These are phyloP conservation scores for Ambrosia hybrid DNA, from an alignment of 140 eudicot species.

Conservation along the genomic window DNA sequence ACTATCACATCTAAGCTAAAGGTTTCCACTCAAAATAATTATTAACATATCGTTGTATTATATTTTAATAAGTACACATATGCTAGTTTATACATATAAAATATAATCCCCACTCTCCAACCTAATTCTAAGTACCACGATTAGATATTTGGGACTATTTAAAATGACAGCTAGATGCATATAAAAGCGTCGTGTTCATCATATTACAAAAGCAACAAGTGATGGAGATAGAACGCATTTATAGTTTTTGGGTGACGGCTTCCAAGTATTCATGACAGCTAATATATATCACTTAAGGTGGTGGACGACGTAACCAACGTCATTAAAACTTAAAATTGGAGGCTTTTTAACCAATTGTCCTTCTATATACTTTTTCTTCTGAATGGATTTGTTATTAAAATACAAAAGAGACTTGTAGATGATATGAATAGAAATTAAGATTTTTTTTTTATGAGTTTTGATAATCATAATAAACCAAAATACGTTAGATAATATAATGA, in stretches of 20 bases:
- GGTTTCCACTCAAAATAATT: constrained; percentile 23
- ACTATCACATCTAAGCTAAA: background rate
- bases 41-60: background rate
- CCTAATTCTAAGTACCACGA: constrained; percentile 31
- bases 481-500: too few relatives aligned
- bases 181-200: constrained; percentile 13
- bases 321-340: constrained; percentile 6
- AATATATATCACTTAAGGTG: constrained; percentile 13
- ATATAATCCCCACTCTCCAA: background rate
- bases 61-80: background rate
- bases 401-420: too few relatives aligned
- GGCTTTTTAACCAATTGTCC: constrained; percentile 27
- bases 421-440: too few relatives aligned
- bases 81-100: background rate
- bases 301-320: constrained; percentile 31
- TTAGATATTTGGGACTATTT: constrained; percentile 14
- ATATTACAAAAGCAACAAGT: constrained; percentile 19
- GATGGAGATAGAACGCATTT: constrained; percentile 22
- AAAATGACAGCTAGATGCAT: constrained; percentile 23
- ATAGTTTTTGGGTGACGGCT: constrained; percentile 9
- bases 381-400: background rate
- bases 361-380: background rate
- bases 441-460: too few relatives aligned
- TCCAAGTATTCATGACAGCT: constrained; percentile 17
- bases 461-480: too few relatives aligned